Base-by-base conservation (phyloP, 495 filamentous ascomycete genomes). In the Clavariopsis aquatica region DNA sequence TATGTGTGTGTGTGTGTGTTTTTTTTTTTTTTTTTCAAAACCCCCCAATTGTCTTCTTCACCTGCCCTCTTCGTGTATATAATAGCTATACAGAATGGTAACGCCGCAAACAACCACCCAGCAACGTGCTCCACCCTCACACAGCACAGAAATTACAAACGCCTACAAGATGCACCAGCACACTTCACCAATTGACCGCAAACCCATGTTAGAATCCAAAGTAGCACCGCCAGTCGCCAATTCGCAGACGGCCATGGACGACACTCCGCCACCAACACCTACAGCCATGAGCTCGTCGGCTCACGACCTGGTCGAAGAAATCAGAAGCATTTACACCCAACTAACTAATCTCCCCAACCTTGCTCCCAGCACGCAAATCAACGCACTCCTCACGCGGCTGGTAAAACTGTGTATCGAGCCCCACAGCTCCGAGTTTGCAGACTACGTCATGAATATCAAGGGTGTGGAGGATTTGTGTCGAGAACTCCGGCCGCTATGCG, bases 401-500 rank as follows among this genome's bases (percentile, higher is more conserved):
- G 78, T 80, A 17, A 43, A 56, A 0, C 34, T 78, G 1, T 80
- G 78, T 63, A 71, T 64, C 19, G 45, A 64, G 29, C 68, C 69
- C 12, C 49, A 68, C 38, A 60, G 57, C 57, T 67, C 68, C 36
- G 34, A 52, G 10, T 8, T 41, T 47, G 27, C 60, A 45, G n/a
- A 49, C 1, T n/a, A 72, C 69, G 57, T 80, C 20, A 36, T 79
- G 22, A 57, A 43, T 4, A 68, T 75, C 19, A 62, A 65, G 4
- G 55, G 62, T 0, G 54, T 76, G 23, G 36, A 62, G 6, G 24
- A 61, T 1, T 69, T 79, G 3, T 60, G 72, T 6, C 38, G 71
- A 1, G 57, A 70, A 22, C 68, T 81, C 5, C 67, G 72, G n/a
- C 7, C 64, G 8, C 29, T 79, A 5, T 80, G 77, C 52, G 75